Conservation (phyloP, 345 rosid species). For the Boechera retrofracta region DNA sequence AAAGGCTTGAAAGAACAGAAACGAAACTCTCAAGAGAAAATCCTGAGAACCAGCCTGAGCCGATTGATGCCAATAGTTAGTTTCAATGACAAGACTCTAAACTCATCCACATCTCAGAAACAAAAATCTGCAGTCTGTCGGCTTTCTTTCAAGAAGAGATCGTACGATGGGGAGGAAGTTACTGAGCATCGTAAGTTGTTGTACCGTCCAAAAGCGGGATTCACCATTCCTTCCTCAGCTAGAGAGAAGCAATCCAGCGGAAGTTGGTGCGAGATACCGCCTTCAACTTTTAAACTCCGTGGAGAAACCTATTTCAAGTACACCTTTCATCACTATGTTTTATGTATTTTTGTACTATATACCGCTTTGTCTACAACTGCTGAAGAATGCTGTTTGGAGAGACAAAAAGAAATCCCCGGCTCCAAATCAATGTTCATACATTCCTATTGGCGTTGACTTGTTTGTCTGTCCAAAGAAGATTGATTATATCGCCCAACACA, state of each 20-base stretch:
- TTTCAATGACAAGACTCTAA: conserved; percentile 52
- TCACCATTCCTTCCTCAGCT: conserved; percentile 53
- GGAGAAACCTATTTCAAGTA: conserved; percentile 75
- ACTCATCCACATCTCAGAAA: conserved; percentile 49
- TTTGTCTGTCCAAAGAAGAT: conserved; percentile 78
- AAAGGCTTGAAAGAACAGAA: conserved; percentile 52
- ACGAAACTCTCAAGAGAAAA: conserved; percentile 50
- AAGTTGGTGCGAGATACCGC: conserved; percentile 68
- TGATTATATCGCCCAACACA: conserved; percentile 87
- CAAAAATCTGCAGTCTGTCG: conserved; percentile 60
- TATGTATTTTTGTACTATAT: not conserved
- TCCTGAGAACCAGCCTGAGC: conserved; percentile 45
- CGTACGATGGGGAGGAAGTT: conserved; percentile 61
- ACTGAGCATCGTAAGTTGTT: conserved; percentile 57
- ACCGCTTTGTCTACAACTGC: not conserved
- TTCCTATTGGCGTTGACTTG: conserved; percentile 81
- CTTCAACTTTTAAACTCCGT: conserved; percentile 74
- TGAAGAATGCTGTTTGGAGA: conserved; percentile 52
- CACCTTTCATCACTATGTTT: not conserved
- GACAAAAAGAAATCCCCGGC: conserved; percentile 82
- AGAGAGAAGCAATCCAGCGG: conserved; percentile 63
- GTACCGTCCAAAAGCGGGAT: conserved; percentile 68
- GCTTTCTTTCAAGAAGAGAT: conserved; percentile 68
- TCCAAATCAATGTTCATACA: conserved; percentile 62
- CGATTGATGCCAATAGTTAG: conserved; percentile 51